A percentile compares a stretch with the other conserved stretches of the same genome.
Evolutionary conservation across 2,329 filamentous ascomycete species (phyloP).

Genomic region (Stemphylium lycopersici): DNA sequence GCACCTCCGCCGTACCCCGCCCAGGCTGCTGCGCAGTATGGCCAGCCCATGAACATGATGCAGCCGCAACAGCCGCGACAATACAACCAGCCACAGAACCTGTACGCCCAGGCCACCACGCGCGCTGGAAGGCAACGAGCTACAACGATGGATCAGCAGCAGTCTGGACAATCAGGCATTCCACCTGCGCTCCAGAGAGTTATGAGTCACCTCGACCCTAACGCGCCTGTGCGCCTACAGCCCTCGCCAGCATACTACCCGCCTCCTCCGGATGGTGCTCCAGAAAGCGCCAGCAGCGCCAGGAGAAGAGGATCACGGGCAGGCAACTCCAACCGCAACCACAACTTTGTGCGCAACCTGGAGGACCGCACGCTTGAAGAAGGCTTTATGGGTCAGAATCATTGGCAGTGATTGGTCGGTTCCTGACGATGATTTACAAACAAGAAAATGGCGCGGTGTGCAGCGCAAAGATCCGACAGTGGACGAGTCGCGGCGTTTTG

Average conservation of each 20-base stretch:
- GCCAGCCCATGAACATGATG: constrained; percentile 63
- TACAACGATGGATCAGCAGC: constrained; percentile 94
- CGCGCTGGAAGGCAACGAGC: constrained; percentile 84
- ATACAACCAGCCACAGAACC: constrained; percentile 69
- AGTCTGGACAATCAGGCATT: constrained; percentile 88
- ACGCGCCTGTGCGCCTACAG: constrained; percentile 88
- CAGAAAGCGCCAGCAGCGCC: constrained; percentile 67
- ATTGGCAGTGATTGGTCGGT: constrained; percentile 66
- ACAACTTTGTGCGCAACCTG: constrained; percentile 92
- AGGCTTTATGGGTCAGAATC: constrained; percentile 75
- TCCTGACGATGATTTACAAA: constrained; percentile 12
- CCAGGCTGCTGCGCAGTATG: constrained; percentile 63
- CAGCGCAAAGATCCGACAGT: constrained; percentile 5
- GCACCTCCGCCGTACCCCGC: constrained; percentile 80
- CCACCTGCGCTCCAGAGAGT: constrained; percentile 92
- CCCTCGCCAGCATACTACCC: constrained; percentile 98
- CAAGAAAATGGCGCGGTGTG: constrained; percentile 3
- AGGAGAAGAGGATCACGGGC: constrained; percentile 78
- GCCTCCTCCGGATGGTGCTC: constrained; percentile 82
- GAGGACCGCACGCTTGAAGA: constrained; percentile 95
- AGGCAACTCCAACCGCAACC: constrained; percentile 65
- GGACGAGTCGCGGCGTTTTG: constrained; percentile 12
- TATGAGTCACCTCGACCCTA: constrained; percentile 94
- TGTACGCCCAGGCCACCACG: constrained; percentile 76
- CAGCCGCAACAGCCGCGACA: constrained; percentile 46